Percentiles rank a stretch among this genome's conserved stretches.
Evolutionary conservation across 108 stramenopile genomes (phyloP).

Genomic region (Cylindrotheca closterium): DNA sequence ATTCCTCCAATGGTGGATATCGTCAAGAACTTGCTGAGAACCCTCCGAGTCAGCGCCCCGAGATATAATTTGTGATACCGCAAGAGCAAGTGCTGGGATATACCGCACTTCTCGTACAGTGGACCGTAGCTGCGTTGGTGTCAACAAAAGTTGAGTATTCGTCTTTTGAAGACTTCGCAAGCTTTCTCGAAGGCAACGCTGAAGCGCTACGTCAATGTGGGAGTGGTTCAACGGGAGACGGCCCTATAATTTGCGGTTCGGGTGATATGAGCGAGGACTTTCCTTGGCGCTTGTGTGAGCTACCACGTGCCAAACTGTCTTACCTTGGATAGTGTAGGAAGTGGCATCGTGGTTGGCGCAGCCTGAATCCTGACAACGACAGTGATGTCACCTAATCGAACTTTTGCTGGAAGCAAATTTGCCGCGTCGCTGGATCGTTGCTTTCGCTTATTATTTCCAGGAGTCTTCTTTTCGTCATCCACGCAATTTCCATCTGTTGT

Average conservation of each 20-base stretch:
- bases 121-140: constrained; percentile 57
- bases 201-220: constrained; percentile 63
- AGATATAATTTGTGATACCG: constrained; percentile 54
- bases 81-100: constrained; percentile 59
- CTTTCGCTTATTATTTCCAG: constrained; percentile 32
- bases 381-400: constrained; percentile 68
- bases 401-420: constrained; percentile 50
- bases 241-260: too few relatives aligned
- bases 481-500: constrained; percentile 16
- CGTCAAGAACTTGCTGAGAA: not conserved
- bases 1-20: not conserved
- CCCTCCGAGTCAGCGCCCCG: not conserved
- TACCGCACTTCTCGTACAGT: constrained; percentile 72
- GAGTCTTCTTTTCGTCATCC: constrained; percentile 16
- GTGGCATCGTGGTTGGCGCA: constrained; percentile 65
- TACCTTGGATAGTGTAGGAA: constrained; percentile 83
- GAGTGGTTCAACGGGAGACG: constrained; percentile 73
- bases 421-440: not conserved
- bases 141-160: constrained; percentile 70
- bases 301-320: too few relatives aligned
- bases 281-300: too few relatives aligned
- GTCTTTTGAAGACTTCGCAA: constrained; percentile 66
- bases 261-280: too few relatives aligned
- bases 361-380: constrained; percentile 73
- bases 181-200: constrained; percentile 60